phyloP scores from a whole-genome alignment of 306 rosid species.

The Dalbergia oliveri region DNA sequence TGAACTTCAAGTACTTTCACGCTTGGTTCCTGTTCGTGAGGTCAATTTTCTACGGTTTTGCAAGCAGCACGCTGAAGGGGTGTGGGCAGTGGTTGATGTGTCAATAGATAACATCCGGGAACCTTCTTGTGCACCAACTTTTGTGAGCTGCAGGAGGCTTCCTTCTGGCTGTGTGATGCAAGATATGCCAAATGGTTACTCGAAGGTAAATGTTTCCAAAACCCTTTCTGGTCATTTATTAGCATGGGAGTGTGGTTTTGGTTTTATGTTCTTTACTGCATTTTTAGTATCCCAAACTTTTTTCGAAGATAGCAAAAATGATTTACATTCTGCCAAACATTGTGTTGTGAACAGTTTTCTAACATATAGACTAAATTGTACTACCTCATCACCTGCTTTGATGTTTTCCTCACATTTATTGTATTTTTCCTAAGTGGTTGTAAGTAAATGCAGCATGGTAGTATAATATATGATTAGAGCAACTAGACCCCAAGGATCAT shows the following conservation, averaged over 20 bases:
- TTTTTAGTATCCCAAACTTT: conserved; percentile 37
- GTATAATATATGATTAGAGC: no score
- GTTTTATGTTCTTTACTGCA: background rate
- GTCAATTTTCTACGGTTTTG: conserved; percentile 84
- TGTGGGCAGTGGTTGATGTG: conserved; percentile 93
- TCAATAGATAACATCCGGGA: conserved; percentile 75
- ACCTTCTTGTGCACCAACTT: conserved; percentile 59
- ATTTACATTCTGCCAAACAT: conserved; percentile 29
- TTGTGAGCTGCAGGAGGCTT: conserved; percentile 72
- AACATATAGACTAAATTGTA: conserved; percentile 25
- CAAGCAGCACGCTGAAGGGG: conserved; percentile 93
- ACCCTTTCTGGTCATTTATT: background rate
- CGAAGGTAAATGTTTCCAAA: conserved; percentile 61
- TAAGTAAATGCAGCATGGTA: conserved; percentile 54
- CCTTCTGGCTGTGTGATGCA: conserved; percentile 96
- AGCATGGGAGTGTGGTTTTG: background rate
- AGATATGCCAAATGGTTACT: conserved; percentile 94
- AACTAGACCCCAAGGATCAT: no score
- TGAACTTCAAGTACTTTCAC: conserved; percentile 89
- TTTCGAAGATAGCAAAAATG: conserved; percentile 49
- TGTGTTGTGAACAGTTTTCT: conserved; percentile 21
- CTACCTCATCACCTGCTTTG: conserved; percentile 4
- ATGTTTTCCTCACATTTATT: conserved; percentile 50
- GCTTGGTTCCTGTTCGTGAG: conserved; percentile 81
- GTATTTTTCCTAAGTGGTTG: conserved; percentile 49